Base-by-base conservation (phyloP, 805 yeast species). In the Suhomyces pyralidae region DNA sequence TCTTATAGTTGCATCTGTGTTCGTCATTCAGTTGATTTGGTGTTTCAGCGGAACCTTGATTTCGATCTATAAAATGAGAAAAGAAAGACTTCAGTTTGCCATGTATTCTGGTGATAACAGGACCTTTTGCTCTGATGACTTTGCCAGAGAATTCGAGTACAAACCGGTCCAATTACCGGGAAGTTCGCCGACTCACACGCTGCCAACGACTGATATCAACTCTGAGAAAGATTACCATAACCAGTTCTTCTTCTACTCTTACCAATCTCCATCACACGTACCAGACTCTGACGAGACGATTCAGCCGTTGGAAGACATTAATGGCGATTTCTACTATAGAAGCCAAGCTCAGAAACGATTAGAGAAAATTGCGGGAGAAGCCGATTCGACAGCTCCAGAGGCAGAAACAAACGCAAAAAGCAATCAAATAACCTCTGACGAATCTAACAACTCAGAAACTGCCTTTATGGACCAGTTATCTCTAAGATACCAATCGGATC, bases 1-100 rank as follows among this genome's bases (percentile, higher is more conserved):
- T 60, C 54, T 60, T 5, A 44, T 68, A 5, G 67, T 69, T 8
- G 75, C 71, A 1, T 32, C 66, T 5, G 57, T 62, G 5, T 74
- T 72, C 51, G 45, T 67, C 2, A 46, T 66, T 10, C 65, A 72
- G 46, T 63, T 68, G 55, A 30, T 67, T 2, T 66, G 66, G 51
- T 64, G 74, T 50, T 62, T 73, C 28, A 49, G 46, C 2, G 60
- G 54, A 14, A 72, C 76, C 0, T 50, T 68, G 12, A 40, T 52
- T 6, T 57, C 73, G 2, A 62, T 67, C 9, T 40, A 61, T 43
- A 62, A 53, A 22, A 43, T 38, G 5, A 26, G 34, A 8, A 30
- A 36, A 3, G 52, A 49, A 26, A 53, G 47, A 14, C 48, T n/a
- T 9, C 57, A 55, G 40, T 50, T 48, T 36, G 50, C 46, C 22